These are phyloP conservation scores for Phytophthora litchii DNA, from an alignment of 352 stramenopile species.

Conservation along the genomic window DNA sequence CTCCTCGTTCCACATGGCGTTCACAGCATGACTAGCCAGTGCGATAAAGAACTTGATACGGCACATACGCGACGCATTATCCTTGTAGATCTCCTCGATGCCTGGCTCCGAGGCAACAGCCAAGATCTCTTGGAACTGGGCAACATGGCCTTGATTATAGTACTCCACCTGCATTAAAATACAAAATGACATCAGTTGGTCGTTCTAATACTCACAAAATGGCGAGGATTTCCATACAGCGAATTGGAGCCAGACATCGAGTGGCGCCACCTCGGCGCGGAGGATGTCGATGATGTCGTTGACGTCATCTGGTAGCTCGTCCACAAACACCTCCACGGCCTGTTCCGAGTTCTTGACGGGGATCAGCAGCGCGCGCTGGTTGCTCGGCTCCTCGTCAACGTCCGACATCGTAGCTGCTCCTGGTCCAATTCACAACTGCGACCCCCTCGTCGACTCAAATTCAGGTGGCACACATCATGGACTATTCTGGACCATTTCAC, in stretches of 20 bases:
- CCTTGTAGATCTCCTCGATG: constrained; percentile 91
- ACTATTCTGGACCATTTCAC: background rate
- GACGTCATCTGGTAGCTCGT: constrained; percentile 90
- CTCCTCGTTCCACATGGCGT: constrained; percentile 90
- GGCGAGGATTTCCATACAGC: constrained; percentile 53
- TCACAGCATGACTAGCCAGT: constrained; percentile 83
- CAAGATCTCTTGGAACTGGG: constrained; percentile 89
- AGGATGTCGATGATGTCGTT: constrained; percentile 93
- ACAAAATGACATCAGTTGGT: constrained; percentile 9
- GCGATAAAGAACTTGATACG: constrained; percentile 92
- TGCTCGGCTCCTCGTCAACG: constrained; percentile 40
- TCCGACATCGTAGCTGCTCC: constrained; percentile 32
- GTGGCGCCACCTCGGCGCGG: constrained; percentile 88
- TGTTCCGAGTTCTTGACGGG: constrained; percentile 91
- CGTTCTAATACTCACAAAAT: background rate
- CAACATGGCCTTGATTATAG: constrained; percentile 84
- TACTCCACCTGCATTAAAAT: constrained; percentile 75
- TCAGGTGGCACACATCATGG: too few relatives aligned
- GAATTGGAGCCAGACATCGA: constrained; percentile 93
- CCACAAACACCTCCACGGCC: constrained; percentile 89
- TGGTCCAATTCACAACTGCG: constrained; percentile 25
- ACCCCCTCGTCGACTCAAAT: background rate
- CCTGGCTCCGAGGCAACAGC: constrained; percentile 77
- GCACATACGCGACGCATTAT: constrained; percentile 81
- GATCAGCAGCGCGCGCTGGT: constrained; percentile 85